Evolutionary conservation across 139 green algal genomes (phyloP).

Genomic region (Chlamydomonas sphaeroides): DNA sequence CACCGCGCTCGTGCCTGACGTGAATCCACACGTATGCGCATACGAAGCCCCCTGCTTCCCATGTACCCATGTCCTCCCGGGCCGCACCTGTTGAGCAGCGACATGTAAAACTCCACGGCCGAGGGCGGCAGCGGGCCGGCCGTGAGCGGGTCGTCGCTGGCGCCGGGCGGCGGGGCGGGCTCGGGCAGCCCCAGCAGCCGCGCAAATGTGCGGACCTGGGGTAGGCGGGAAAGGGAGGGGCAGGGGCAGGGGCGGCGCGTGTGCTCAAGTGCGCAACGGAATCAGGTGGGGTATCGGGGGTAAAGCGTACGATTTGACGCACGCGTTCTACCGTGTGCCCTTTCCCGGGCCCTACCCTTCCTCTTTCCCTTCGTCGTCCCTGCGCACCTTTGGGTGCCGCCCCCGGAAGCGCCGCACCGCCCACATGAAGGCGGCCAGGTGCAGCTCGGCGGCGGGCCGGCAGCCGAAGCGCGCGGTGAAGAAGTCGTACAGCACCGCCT

Average conservation of each 20-base stretch:
- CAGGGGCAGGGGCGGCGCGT: neutral
- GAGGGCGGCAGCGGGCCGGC: conserved; percentile 7
- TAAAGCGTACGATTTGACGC: no score
- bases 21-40: no score
- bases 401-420: conserved; percentile 30
- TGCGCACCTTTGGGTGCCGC: conserved; percentile 51
- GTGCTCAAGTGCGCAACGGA: no score
- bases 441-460: conserved; percentile 45
- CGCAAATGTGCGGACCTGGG: conserved; percentile 42
- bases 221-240: no score
- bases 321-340: no score
- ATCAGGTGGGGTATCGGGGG: no score
- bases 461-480: conserved; percentile 43
- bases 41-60: no score
- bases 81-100: conserved; percentile 49
- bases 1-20: no score
- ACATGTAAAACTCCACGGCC: conserved; percentile 49
- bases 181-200: conserved; percentile 50
- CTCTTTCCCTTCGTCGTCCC: no score
- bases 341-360: no score
- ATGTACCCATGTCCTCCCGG: no score
- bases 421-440: conserved; percentile 50
- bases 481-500: conserved; percentile 48
- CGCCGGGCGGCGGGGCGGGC: neutral
- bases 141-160: conserved; percentile 10